These are phyloP conservation scores for Aquilaria agallochum DNA, from an alignment of 441 rosid genomes.

Conservation along the genomic window DNA sequence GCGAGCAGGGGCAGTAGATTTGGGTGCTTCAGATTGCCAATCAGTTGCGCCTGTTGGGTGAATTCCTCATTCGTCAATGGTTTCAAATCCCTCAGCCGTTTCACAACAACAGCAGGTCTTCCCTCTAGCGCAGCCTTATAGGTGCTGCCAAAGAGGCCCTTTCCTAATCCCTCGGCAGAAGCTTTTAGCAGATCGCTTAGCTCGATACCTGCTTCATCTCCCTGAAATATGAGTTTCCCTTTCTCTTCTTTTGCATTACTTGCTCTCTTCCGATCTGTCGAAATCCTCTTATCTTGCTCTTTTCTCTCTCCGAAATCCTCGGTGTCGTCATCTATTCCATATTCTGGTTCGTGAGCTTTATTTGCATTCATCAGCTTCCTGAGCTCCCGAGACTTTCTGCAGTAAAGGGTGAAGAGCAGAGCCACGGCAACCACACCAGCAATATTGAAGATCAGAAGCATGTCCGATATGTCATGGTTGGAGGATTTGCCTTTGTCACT, in stretches of 20 bases:
- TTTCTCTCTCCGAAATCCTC: neutral
- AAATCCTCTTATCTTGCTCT: neutral
- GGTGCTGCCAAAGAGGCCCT: conserved; percentile 38
- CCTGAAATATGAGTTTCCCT: conserved; percentile 32
- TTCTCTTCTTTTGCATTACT: conserved; percentile 19
- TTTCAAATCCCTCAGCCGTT: conserved; percentile 37
- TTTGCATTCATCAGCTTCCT: conserved; percentile 14
- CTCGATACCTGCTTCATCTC: conserved; percentile 20
- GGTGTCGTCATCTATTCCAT: conserved; percentile 1
- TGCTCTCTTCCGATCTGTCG: neutral
- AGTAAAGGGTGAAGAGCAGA: conserved; percentile 33
- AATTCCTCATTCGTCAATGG: conserved; percentile 43
- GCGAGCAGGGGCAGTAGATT: conserved; percentile 54
- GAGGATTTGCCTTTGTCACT: conserved; percentile 12
- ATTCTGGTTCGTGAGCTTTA: neutral
- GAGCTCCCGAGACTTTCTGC: conserved; percentile 24
- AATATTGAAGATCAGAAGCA: conserved; percentile 22
- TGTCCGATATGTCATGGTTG: neutral
- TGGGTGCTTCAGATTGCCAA: conserved; percentile 36
- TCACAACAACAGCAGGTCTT: conserved; percentile 32
- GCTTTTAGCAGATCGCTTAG: conserved; percentile 44
- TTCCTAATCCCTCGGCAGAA: conserved; percentile 43
- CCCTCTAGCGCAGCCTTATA: conserved; percentile 41
- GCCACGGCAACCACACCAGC: conserved; percentile 33
- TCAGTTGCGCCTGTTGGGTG: conserved; percentile 22